Evolutionary conservation across 495 filamentous ascomycete species (phyloP).

Genomic region (Talaromyces liani): DNA sequence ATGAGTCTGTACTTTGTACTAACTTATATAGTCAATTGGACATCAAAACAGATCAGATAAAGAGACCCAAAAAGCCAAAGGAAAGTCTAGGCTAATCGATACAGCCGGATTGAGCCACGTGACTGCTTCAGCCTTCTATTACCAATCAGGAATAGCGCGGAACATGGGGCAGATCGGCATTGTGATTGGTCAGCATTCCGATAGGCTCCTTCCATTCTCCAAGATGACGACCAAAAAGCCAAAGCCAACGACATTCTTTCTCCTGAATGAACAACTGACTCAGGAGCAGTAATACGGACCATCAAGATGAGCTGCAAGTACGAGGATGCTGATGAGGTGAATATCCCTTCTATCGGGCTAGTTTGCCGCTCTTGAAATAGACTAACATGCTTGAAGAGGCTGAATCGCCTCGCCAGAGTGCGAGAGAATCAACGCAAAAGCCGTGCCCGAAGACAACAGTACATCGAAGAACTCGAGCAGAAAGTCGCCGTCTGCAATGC

Average conservation of each 20-base stretch:
- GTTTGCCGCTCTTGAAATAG: constrained; percentile 1
- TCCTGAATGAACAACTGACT: background rate
- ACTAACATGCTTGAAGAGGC: constrained; percentile 15
- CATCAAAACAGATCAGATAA: background rate
- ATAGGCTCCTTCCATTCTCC: background rate
- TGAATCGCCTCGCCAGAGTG: constrained; percentile 33
- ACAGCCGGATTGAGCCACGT: background rate
- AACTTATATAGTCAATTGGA: background rate
- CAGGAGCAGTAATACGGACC: background rate
- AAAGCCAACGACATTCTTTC: background rate
- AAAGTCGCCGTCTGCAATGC: constrained; percentile 53
- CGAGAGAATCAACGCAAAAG: constrained; percentile 81
- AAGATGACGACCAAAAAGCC: background rate
- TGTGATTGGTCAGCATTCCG: background rate
- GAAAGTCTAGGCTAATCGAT: too few species aligned
- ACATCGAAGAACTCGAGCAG: constrained; percentile 62
- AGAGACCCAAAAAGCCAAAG: background rate
- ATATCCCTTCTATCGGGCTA: constrained; percentile 5
- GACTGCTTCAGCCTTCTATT: background rate
- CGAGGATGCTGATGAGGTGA: background rate
- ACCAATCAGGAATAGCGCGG: background rate
- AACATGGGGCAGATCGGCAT: background rate
- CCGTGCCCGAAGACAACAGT: constrained; percentile 68
- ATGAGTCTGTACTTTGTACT: background rate
- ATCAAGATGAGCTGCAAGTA: background rate